A percentile compares a stretch with the other conserved stretches of the same genome.
These are phyloP conservation scores for Coniochaeta ligniaria DNA, from an alignment of 2,329 filamentous ascomycete genomes.

Conservation along the genomic window DNA sequence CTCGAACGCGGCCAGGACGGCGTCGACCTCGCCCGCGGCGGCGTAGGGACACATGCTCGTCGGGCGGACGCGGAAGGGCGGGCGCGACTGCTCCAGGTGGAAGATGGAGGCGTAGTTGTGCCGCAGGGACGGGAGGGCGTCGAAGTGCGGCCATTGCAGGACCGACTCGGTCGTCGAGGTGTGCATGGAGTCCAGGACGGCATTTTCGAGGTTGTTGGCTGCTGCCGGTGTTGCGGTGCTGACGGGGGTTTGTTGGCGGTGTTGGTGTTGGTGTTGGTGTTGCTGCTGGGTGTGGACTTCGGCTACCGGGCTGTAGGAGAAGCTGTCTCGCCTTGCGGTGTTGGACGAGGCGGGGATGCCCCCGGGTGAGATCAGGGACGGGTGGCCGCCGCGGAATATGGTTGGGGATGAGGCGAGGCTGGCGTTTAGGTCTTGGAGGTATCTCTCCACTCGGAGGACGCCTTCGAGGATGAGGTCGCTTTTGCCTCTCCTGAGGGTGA, in stretches of 20 bases:
- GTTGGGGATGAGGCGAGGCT: slow-evolving; percentile 24
- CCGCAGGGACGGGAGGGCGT: slow-evolving; percentile 33
- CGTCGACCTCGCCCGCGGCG: slow-evolving; percentile 30
- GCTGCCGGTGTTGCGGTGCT: background rate
- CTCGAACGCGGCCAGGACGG: slow-evolving; percentile 35
- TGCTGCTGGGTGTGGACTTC: slow-evolving; percentile 6
- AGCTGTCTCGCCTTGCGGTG: slow-evolving; percentile 7
- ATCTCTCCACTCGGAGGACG: slow-evolving; percentile 37
- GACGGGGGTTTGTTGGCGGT: slow-evolving; percentile 5
- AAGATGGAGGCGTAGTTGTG: slow-evolving; percentile 37
- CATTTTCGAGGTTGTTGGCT: slow-evolving; percentile 33
- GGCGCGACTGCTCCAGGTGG: slow-evolving; percentile 35
- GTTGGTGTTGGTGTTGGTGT: slow-evolving; percentile 12
- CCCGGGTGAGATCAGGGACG: slow-evolving; percentile 5
- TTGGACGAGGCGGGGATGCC: background rate
- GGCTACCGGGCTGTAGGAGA: slow-evolving; percentile 11
- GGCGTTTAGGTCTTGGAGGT: slow-evolving; percentile 35
- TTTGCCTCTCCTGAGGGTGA: slow-evolving; percentile 32
- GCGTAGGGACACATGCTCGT: slow-evolving; percentile 34
- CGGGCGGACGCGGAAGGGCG: slow-evolving; percentile 23
- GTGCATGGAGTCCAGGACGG: slow-evolving; percentile 40
- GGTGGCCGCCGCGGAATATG: background rate
- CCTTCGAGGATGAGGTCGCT: slow-evolving; percentile 44
- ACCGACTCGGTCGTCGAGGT: slow-evolving; percentile 43
- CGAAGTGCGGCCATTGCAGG: slow-evolving; percentile 44